phyloP scores from a whole-genome alignment of 805 yeast genomes.

The Komagataella phaffii region DNA sequence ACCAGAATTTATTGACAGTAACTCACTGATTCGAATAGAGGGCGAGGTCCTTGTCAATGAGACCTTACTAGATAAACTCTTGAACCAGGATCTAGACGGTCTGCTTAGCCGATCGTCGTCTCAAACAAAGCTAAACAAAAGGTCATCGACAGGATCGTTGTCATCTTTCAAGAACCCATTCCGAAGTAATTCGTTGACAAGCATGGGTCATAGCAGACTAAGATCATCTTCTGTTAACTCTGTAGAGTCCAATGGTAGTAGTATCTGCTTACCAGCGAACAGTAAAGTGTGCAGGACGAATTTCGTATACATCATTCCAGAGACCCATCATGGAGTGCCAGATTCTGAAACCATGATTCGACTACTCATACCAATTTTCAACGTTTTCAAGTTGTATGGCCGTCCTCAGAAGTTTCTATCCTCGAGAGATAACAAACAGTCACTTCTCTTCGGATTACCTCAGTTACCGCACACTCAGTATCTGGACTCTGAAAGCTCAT shows the following conservation, averaged over 20 bases:
- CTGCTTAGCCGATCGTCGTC: constrained; percentile 14
- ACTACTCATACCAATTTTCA: constrained; percentile 53
- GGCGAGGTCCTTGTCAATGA: constrained; percentile 41
- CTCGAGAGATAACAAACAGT: constrained; percentile 36
- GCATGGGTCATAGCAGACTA: background rate
- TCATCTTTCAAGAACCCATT: constrained; percentile 5
- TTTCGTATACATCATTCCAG: constrained; percentile 38
- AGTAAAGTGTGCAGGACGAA: constrained; percentile 8
- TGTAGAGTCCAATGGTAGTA: background rate
- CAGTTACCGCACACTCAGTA: constrained; percentile 58
- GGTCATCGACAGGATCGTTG: constrained; percentile 15
- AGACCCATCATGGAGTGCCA: constrained; percentile 56
- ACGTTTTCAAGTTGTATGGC: constrained; percentile 61
- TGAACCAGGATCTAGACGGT: constrained; percentile 6
- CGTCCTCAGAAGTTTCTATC: constrained; percentile 54
- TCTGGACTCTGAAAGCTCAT: constrained; percentile 20
- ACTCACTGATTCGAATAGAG: constrained; percentile 38
- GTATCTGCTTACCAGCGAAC: constrained; percentile 3
- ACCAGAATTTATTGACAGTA: constrained; percentile 40
- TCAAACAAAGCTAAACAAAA: constrained; percentile 10
- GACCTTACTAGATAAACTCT: constrained; percentile 11
- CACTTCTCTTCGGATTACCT: constrained; percentile 62
- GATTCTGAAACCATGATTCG: constrained; percentile 65
- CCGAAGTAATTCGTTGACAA: background rate
- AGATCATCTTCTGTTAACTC: constrained; percentile 4